Evolutionary conservation across 2,329 filamentous ascomycete genomes (phyloP).

Genomic region (Fusarium algeriense): DNA sequence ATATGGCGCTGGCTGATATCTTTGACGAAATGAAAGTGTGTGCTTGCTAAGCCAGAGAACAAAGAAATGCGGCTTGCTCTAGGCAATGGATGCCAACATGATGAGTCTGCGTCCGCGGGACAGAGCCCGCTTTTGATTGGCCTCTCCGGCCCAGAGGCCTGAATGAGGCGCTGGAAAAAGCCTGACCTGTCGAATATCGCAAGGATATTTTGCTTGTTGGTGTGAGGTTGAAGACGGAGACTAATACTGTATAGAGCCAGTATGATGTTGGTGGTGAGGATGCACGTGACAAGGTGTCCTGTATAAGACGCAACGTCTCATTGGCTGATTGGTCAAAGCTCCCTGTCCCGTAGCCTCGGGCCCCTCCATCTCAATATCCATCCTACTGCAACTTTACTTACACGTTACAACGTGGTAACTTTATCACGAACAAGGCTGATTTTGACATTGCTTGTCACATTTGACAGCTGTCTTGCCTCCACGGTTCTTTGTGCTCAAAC

Average conservation of each 20-base stretch:
- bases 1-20: constrained; percentile 19
- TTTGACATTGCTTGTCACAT: constrained; percentile 29
- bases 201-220: constrained; percentile 3
- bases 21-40: constrained; percentile 29
- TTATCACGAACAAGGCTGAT: constrained; percentile 45
- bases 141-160: constrained; percentile 12
- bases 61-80: constrained; percentile 45
- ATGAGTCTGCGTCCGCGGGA: constrained; percentile 21
- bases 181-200: constrained; percentile 4
- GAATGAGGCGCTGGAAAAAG: constrained; percentile 21
- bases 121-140: constrained; percentile 27
- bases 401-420: constrained; percentile 2
- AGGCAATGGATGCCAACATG: constrained; percentile 23
- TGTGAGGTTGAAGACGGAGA: constrained; percentile 24
- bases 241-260: background rate
- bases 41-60: constrained; percentile 46
- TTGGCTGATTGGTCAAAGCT: constrained; percentile 30
- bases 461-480: constrained; percentile 41
- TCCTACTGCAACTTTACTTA: constrained; percentile 2
- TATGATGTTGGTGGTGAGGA: constrained; percentile 8
- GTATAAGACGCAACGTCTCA: constrained; percentile 10
- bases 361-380: constrained; percentile 20
- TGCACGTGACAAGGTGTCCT: constrained; percentile 33
- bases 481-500: constrained; percentile 8
- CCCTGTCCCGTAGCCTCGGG: constrained; percentile 1